Base-by-base conservation (phyloP, 371 early-diverging fungal species). In the Gilbertella persicaria region DNA sequence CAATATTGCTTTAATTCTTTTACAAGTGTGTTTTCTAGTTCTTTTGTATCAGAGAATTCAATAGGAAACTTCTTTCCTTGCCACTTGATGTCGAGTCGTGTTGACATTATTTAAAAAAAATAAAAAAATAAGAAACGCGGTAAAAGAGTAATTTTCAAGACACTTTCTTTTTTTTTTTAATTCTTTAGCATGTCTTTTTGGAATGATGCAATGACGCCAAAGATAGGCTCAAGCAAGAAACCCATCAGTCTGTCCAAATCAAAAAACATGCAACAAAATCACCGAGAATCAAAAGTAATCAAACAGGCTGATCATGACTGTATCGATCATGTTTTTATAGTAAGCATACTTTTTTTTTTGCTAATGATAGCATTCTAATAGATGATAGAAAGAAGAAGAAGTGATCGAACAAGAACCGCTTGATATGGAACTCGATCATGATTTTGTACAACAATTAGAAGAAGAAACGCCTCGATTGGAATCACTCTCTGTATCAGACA, bases 1-100 rank as follows among this genome's bases (percentile, higher is more conserved):
- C 67, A 67, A 26, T 47, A 56, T 23, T 45, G 26, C 26, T 74
- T 74, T 21, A 74, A 42, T 8, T 70, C 60, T 17, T 46, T 40
- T 5, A 74, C 74, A 10, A 64, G 62, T 14, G 55, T 53, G 38
- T 41, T 28, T 1, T 68, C 50, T 5, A 66, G 50, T 20, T 69
- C 55, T 14, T 64, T 56, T 17, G 39, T 26, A 23, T 24, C 54
- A 0, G n/a, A 26, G 33, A 67, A 68, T 14, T 67, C 68, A 2
- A 74, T 30, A 8, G 55, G 60, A 41, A 70, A 74, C 29, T 45
- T 29, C 20, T 63, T 62, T 17, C 57, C 47, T 20, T 50, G 36
- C 71, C 71, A 74, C 45, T 55, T 70, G 5, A 73, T 47, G 40
- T 71, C 41, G 14, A 61, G 13, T 4, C 19, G 19, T 14, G 46